Base-by-base conservation (phyloP, 2,329 filamentous ascomycete genomes). In the Epichloe brachyelytri region DNA sequence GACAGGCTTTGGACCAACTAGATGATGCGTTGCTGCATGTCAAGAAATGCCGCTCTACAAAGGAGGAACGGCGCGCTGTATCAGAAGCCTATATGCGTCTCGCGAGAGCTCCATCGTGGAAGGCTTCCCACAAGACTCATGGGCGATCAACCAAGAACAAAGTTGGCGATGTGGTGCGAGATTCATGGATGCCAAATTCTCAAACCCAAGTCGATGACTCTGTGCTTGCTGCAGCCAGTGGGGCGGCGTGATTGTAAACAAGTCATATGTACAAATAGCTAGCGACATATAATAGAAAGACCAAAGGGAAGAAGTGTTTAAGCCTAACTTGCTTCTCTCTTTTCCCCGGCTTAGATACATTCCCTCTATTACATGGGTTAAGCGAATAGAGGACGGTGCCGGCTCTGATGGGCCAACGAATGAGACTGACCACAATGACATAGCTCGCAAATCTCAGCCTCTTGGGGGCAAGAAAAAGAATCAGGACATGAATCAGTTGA, bases 1-100 rank as follows among this genome's bases (percentile, higher is more conserved):
- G 55, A 22, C 45, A 59, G 19, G 60, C 58, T 5, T 52, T 68
- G 6, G 43, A 54, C 1, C 40, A 30, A 14, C 48, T 63, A n/a
- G 58, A 60, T 30, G 52, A 53, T 22, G 59, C 61, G 10, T 51
- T 63, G n/a, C 20, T 54, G n/a, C 59, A 62, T 37, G 58, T 58
- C 30, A 58, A 55, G 17, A 53, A 51, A 48, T 61, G 60, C 41
- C 57, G 59, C 15, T 46, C 53, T 39, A 51, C 53, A 6, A 39
- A 12, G n/a, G 48, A 51, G 4, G 51, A 60, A 20, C 53, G 59
- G 34, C 44, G 39, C 8, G 54, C 51, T 14, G 55, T 60, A 43
- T 48, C 50, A 14, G 59, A 61, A 30, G 57, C 58, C 30, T 54
- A 58, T n/a, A 50, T 58, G 40, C 51, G 54, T 34, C 36, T 58